Evolutionary conservation across 148 eudicot species (phyloP).

Genomic region (Fallopia convolvulus): DNA sequence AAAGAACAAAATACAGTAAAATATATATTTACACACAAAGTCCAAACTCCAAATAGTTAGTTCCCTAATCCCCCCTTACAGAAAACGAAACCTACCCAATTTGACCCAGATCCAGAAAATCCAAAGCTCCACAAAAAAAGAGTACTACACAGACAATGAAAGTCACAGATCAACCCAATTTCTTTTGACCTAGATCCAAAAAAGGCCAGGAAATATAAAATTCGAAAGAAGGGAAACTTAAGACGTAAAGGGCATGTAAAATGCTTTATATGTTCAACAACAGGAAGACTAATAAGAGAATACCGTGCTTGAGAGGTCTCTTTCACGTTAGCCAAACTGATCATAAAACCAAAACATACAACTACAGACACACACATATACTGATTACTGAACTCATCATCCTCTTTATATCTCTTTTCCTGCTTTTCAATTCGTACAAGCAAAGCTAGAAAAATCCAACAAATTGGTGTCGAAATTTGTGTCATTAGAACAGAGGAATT

Average conservation of each 20-base stretch:
- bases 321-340: conserved; percentile 1
- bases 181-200: neutral
- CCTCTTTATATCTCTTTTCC: neutral
- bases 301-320: conserved; percentile 12
- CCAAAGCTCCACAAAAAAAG: neutral
- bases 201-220: neutral
- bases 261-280: neutral
- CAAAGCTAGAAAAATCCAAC: neutral
- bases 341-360: neutral
- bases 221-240: neutral
- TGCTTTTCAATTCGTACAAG: neutral
- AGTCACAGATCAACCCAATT: neutral
- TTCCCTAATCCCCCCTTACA: neutral
- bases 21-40: neutral
- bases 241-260: neutral
- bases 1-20: neutral
- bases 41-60: neutral
- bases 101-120: neutral
- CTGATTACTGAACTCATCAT: neutral
- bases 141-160: neutral
- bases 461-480: neutral
- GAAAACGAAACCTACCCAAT: neutral
- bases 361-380: neutral
- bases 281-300: neutral
- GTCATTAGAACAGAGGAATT: neutral